Conservation (phyloP, 345 rosid genomes). For the Gossypium australe region DNA sequence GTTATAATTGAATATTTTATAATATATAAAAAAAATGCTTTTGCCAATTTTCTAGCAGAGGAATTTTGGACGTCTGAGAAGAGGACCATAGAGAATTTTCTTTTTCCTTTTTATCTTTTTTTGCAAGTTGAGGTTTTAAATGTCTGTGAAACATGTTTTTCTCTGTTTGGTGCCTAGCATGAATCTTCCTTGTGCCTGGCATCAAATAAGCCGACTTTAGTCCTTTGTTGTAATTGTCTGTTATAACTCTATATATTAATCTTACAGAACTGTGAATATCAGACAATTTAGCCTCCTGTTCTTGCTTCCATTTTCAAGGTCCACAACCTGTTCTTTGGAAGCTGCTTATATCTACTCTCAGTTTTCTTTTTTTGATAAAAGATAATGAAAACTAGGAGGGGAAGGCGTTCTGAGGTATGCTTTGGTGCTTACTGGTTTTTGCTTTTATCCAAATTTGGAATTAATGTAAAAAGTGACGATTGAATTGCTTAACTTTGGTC, state of each 20-base stretch:
- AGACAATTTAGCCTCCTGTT: neutral
- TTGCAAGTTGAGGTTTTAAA: slow-evolving; percentile 57
- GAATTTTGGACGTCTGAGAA: slow-evolving; percentile 15
- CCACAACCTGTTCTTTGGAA: slow-evolving; percentile 8
- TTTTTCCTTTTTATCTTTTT: neutral
- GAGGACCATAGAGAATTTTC: slow-evolving; percentile 26
- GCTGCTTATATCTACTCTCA: slow-evolving; percentile 5
- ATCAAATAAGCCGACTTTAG: slow-evolving; percentile 25
- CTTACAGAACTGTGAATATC: slow-evolving; percentile 23
- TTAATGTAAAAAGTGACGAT: neutral
- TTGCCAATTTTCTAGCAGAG: slow-evolving; percentile 11
- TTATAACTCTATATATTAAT: slow-evolving; percentile 28
- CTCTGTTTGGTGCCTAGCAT: slow-evolving; percentile 33
- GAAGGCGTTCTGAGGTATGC: slow-evolving; percentile 73
- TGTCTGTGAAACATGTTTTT: slow-evolving; percentile 39
- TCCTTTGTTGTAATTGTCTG: slow-evolving; percentile 3
- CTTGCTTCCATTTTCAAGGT: slow-evolving; percentile 16
- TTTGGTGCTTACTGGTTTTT: slow-evolving; percentile 3
- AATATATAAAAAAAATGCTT: slow-evolving; percentile 14
- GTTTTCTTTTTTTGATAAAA: slow-evolving; percentile 6
- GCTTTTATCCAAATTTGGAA: neutral
- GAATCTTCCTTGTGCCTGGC: slow-evolving; percentile 43
- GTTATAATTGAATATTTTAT: slow-evolving; percentile 21
- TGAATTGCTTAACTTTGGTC: slow-evolving; percentile 15
- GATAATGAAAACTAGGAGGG: slow-evolving; percentile 52